phyloP scores from a whole-genome alignment of 2,329 filamentous ascomycete species.

The Colletotrichum orchidophilum region DNA sequence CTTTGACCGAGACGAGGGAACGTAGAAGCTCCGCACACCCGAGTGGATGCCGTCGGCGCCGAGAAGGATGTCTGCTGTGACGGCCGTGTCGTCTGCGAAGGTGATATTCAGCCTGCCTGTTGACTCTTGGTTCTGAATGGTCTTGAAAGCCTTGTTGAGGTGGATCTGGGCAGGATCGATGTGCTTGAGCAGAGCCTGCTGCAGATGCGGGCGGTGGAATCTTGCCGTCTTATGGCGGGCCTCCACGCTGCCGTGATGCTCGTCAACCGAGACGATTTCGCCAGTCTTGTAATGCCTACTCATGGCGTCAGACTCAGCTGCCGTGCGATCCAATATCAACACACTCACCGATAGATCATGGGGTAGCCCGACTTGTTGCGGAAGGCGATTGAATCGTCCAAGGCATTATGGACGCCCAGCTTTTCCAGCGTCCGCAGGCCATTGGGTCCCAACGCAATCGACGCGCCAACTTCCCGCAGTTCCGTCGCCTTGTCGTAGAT shows the following conservation, averaged over 20 bases:
- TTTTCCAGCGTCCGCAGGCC: slow-evolving; percentile 61
- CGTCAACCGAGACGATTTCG: slow-evolving; percentile 55
- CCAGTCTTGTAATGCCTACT: slow-evolving; percentile 52
- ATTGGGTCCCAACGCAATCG: slow-evolving; percentile 61
- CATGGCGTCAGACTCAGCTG: accelerated
- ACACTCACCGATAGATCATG: slow-evolving; percentile 54
- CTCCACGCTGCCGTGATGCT: slow-evolving; percentile 48
- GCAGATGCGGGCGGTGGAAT: slow-evolving; percentile 59
- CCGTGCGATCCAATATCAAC: no score
- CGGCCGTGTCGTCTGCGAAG: slow-evolving; percentile 58
- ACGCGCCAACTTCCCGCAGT: slow-evolving; percentile 57
- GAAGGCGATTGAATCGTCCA: slow-evolving; percentile 50
- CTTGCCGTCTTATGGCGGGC: slow-evolving; percentile 52
- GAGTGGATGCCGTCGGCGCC: slow-evolving; percentile 65
- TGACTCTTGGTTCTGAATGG: slow-evolving; percentile 43
- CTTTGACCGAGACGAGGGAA: slow-evolving; percentile 48
- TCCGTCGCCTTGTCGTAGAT: slow-evolving; percentile 59
- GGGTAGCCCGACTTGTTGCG: slow-evolving; percentile 52
- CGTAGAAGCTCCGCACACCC: slow-evolving; percentile 53
- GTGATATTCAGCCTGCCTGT: slow-evolving; percentile 45
- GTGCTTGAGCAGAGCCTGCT: slow-evolving; percentile 56
- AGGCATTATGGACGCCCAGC: slow-evolving; percentile 57
- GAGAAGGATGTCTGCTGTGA: slow-evolving; percentile 57
- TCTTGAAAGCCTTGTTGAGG: slow-evolving; percentile 51
- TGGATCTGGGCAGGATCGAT: slow-evolving; percentile 52